These are phyloP conservation scores for Penicillium thymicola DNA, from an alignment of 2,329 filamentous ascomycete species.

Conservation along the genomic window DNA sequence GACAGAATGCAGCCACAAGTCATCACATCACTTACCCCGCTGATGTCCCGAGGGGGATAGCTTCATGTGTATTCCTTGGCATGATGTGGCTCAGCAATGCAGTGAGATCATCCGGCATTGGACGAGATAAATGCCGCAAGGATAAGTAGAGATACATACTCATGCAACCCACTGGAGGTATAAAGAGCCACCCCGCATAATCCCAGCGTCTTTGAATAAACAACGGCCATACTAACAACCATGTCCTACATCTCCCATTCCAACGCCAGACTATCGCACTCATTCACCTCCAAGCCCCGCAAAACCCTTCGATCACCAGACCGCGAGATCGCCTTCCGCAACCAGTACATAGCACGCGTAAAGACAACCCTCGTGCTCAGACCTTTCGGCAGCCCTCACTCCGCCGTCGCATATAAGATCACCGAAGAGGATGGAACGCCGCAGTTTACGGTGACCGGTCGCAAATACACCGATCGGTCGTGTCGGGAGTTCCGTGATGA, in stretches of 20 bases:
- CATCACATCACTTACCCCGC: not conserved
- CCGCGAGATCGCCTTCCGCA: slow-evolving; percentile 21
- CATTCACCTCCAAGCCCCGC: slow-evolving; percentile 13
- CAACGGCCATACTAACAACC: not conserved
- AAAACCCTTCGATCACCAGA: slow-evolving; percentile 18
- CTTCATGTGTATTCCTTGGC: slow-evolving; percentile 4
- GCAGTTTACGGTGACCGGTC: slow-evolving; percentile 24
- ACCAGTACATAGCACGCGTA: slow-evolving; percentile 15
- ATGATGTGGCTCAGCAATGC: slow-evolving; percentile 3
- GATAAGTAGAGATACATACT: not conserved
- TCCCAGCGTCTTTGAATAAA: not conserved
- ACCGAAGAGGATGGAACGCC: slow-evolving; percentile 15
- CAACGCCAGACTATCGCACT: slow-evolving; percentile 17
- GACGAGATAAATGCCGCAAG: slow-evolving; percentile 6
- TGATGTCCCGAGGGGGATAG: not conserved
- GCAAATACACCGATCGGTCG: slow-evolving; percentile 22
- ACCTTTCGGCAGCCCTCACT: slow-evolving; percentile 16
- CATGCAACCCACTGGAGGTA: not conserved
- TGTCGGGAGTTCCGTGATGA: slow-evolving; percentile 27
- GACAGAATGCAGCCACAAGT: not conserved
- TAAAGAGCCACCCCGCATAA: not conserved
- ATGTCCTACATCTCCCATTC: slow-evolving; percentile 20
- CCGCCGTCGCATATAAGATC: slow-evolving; percentile 18
- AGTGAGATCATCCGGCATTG: slow-evolving; percentile 2
- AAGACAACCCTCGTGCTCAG: slow-evolving; percentile 19